These are phyloP conservation scores for Mrakia blollopis DNA, from an alignment of 768 basidiomycete genomes.

Conservation along the genomic window DNA sequence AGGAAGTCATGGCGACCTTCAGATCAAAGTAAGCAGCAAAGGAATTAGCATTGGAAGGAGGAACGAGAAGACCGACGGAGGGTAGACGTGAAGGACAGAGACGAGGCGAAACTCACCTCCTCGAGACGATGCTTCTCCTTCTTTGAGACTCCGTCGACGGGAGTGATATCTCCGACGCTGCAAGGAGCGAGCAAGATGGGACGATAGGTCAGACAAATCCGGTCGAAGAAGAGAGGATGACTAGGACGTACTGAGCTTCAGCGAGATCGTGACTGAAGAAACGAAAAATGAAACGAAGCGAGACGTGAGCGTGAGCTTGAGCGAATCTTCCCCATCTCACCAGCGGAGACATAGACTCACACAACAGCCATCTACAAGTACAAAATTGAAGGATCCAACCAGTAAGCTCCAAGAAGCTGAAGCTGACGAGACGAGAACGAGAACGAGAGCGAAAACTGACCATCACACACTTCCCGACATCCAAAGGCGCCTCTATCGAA, in stretches of 20 bases:
- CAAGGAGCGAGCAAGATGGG: neutral
- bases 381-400: too few relatives aligned
- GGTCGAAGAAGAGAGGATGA: neutral
- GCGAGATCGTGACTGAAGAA: slow-evolving; percentile 82
- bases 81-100: too few relatives aligned
- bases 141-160: slow-evolving; percentile 77
- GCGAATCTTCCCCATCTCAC: too few relatives aligned
- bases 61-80: neutral
- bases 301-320: neutral
- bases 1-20: slow-evolving; percentile 84
- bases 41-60: neutral
- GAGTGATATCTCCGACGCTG: slow-evolving; percentile 87
- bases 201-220: neutral
- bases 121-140: slow-evolving; percentile 73
- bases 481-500: slow-evolving; percentile 57
- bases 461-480: slow-evolving; percentile 43
- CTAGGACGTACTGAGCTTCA: slow-evolving; percentile 65
- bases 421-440: slow-evolving; percentile 36
- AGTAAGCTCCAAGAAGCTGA: too few relatives aligned
- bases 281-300: neutral
- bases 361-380: slow-evolving; percentile 44
- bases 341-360: neutral
- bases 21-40: neutral
- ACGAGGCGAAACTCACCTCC: slow-evolving; percentile 50
- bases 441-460: slow-evolving; percentile 15